Conservation (phyloP, 352 stramenopile species). For the Stramenopiles sp. region DNA sequence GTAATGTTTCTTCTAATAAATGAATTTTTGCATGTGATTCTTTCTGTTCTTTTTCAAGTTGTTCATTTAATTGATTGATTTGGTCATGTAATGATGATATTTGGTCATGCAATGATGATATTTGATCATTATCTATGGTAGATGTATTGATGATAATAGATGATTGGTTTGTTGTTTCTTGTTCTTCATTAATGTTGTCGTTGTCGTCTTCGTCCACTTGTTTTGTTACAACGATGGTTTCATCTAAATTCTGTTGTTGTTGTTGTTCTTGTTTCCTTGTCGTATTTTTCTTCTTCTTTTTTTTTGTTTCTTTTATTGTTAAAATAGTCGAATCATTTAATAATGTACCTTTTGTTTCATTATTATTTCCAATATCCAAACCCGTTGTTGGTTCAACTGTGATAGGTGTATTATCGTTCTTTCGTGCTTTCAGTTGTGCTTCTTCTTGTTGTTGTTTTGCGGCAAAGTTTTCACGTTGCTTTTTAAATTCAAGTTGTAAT, state of each 20-base stretch:
- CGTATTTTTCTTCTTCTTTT: neutral
- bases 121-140: too few relatives aligned
- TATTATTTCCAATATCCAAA: neutral
- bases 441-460: too few relatives aligned
- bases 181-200: too few relatives aligned
- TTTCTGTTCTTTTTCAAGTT: neutral
- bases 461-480: too few relatives aligned
- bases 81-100: too few relatives aligned
- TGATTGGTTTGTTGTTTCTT: too few relatives aligned
- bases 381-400: neutral
- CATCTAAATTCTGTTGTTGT: neutral
- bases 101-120: too few relatives aligned
- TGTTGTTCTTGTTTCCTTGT: too few relatives aligned
- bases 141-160: too few relatives aligned
- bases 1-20: neutral
- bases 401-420: too few relatives aligned
- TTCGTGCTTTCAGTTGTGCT: too few relatives aligned
- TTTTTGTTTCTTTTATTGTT: neutral
- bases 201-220: neutral
- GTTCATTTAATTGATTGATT: neutral
- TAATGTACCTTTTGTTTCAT: neutral
- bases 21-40: neutral
- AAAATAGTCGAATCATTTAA: neutral
- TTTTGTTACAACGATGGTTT: neutral
- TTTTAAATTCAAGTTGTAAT: too few relatives aligned